These are phyloP conservation scores for Colletotrichum cordylinicola DNA, from an alignment of 2,329 filamentous ascomycete genomes.

Conservation along the genomic window DNA sequence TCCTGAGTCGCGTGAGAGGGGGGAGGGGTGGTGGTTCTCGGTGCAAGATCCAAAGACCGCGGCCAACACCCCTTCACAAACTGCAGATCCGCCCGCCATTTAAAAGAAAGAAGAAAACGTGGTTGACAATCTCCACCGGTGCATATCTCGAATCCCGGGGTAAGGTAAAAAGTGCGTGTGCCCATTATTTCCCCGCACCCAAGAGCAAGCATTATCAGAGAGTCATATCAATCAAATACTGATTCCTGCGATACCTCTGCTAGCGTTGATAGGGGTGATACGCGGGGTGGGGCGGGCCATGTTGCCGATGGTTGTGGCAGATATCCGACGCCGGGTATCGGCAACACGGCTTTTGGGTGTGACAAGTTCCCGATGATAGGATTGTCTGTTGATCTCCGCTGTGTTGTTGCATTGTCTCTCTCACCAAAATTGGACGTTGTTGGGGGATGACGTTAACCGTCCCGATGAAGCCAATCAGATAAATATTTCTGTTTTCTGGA, in stretches of 20 bases:
- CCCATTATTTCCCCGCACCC: constrained; percentile 4
- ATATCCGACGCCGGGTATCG: constrained; percentile 13
- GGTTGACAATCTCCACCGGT: neutral
- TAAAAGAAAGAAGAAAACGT: neutral
- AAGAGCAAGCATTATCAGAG: neutral
- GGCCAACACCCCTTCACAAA: neutral
- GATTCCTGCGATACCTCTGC: constrained; percentile 1
- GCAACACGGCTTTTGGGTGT: neutral
- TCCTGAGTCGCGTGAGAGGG: neutral
- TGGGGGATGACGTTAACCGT: neutral
- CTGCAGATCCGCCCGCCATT: neutral
- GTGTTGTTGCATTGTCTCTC: neutral
- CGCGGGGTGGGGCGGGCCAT: neutral
- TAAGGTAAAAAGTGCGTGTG: neutral
- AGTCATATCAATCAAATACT: neutral
- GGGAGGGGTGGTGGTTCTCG: neutral
- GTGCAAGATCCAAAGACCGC: neutral
- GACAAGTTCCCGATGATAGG: neutral
- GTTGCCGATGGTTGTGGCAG: constrained; percentile 12
- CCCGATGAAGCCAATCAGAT: neutral
- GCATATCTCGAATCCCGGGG: neutral
- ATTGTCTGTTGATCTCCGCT: neutral
- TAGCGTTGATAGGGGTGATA: constrained; percentile 9
- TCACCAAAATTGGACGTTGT: neutral
- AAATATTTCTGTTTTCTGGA: neutral